Evolutionary conservation across 345 rosid genomes (phyloP), one percentile per base, ranked within the genome.

Genomic region (Eucalyptus pauciflora): DNA sequence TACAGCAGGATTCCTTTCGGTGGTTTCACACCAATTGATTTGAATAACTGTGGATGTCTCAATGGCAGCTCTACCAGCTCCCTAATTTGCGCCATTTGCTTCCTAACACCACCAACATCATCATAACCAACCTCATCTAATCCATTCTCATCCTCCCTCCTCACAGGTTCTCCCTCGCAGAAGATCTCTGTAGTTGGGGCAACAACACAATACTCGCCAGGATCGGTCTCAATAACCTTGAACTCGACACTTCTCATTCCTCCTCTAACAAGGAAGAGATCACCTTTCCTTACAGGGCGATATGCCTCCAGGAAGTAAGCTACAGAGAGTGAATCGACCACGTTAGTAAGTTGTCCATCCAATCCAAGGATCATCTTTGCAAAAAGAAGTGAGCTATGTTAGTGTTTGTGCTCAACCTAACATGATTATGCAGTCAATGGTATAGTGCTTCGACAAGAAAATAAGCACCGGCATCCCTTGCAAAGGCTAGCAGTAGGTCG

Each of bases 181-280:
- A 97, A 96, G 87, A 97, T 94, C 93, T 96, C 96, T 17, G 99
- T 97, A 62, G 96, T 95, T 12, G 98, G 98, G 87, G 97, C 97
- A 31, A 97, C 99, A 87, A 97, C 99, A 92, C 99, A 97, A 88
- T 96, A 96, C 91, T 96, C 96, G 1, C 92, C 76, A 88, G 99
- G 98, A 86, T 97, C 98, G 2, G 98, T 96, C 91, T 97, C 98
- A 18, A 96, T 94, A 49, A 96, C 96, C 90, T 96, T 96, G 92
- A 96, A 97, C 90, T 96, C 99, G 13, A 97, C 97, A 86, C 99
- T 96, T 93, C 99, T 94, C 99, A 97, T 96, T 87, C 99, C 99
- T 58, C 99, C 99, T 91, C 99, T 95, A 62, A 96, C 99, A 86
- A 96, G 98, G 92, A 97, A 97, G 62, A 96, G 92, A 92, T 97